Evolutionary conservation across 805 yeast genomes (phyloP).

Genomic region (Suhomyces sp.): DNA sequence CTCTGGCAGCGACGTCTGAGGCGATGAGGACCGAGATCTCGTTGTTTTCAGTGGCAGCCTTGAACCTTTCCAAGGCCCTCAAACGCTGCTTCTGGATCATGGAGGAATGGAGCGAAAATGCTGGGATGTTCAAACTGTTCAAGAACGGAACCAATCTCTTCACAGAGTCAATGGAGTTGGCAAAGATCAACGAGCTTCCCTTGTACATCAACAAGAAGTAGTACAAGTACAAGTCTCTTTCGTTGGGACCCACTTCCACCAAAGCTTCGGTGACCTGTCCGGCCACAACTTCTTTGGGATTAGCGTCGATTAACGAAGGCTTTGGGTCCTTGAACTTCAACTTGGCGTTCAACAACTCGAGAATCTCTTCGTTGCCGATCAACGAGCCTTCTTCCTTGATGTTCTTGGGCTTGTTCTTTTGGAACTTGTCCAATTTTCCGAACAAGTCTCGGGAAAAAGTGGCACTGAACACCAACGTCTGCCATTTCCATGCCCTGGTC

Average conservation of each 20-base stretch:
- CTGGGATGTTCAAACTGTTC: slow-evolving; percentile 62
- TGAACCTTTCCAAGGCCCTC: slow-evolving; percentile 79
- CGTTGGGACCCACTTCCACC: slow-evolving; percentile 86
- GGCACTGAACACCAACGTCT: slow-evolving; percentile 92
- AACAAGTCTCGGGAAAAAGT: slow-evolving; percentile 84
- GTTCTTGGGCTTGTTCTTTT: slow-evolving; percentile 15
- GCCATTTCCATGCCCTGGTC: slow-evolving; percentile 51
- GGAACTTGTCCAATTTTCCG: slow-evolving; percentile 55
- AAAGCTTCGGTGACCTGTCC: slow-evolving; percentile 76
- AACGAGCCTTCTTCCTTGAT: slow-evolving; percentile 30
- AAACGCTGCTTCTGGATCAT: slow-evolving; percentile 95
- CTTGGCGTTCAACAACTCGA: slow-evolving; percentile 63
- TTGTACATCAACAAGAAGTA: slow-evolving; percentile 84
- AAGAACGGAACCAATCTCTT: slow-evolving; percentile 78
- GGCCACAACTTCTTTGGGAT: slow-evolving; percentile 80
- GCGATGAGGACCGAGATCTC: slow-evolving; percentile 75
- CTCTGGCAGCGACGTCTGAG: slow-evolving; percentile 98
- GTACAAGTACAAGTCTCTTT: slow-evolving; percentile 85
- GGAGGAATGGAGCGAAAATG: slow-evolving; percentile 82
- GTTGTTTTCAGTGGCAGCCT: slow-evolving; percentile 44
- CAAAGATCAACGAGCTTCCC: slow-evolving; percentile 85
- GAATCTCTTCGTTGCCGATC: slow-evolving; percentile 55
- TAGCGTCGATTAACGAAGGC: slow-evolving; percentile 77
- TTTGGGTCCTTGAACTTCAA: slow-evolving; percentile 63
- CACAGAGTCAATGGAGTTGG: slow-evolving; percentile 94